Conservation (phyloP, 805 yeast species). For the Kazachstania africana region DNA sequence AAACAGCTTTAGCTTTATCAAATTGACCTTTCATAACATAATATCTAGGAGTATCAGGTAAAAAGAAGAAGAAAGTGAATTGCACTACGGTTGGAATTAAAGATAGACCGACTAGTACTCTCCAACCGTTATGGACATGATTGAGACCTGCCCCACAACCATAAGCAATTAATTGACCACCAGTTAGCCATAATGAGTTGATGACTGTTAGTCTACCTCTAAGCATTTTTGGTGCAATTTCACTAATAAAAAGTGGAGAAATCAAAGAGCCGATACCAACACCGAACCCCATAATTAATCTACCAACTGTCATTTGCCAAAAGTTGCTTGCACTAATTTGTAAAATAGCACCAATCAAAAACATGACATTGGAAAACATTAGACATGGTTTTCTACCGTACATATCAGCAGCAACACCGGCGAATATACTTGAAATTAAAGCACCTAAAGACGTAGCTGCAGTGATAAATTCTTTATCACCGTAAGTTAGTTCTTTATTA, state of each 20-base stretch:
- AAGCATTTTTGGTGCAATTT: constrained; percentile 82
- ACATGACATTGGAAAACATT: constrained; percentile 70
- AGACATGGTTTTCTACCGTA: constrained; percentile 80
- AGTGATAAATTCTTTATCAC: constrained; percentile 82
- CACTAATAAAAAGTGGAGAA: constrained; percentile 89
- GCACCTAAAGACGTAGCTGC: constrained; percentile 95
- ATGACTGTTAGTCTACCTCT: constrained; percentile 86
- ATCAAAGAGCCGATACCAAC: constrained; percentile 90
- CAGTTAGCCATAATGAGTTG: constrained; percentile 82
- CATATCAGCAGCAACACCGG: constrained; percentile 74
- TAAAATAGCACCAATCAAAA: constrained; percentile 71
- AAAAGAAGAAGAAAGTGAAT: constrained; percentile 61
- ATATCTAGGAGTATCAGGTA: constrained; percentile 94
- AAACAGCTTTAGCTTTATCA: constrained; percentile 56
- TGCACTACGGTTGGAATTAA: constrained; percentile 79
- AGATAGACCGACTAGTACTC: constrained; percentile 81
- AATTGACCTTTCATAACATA: constrained; percentile 59
- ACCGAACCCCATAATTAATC: constrained; percentile 91
- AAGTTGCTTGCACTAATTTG: constrained; percentile 73
- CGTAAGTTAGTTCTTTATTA: constrained; percentile 45
- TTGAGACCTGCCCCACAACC: constrained; percentile 84
- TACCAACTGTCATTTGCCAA: constrained; percentile 87
- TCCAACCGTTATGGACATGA: constrained; percentile 75
- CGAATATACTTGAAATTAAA: constrained; percentile 59
- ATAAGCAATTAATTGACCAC: constrained; percentile 91